Percentiles rank a stretch among this genome's conserved stretches.
phyloP scores from a whole-genome alignment of 108 stramenopile genomes.

The Skeletonema potamos region DNA sequence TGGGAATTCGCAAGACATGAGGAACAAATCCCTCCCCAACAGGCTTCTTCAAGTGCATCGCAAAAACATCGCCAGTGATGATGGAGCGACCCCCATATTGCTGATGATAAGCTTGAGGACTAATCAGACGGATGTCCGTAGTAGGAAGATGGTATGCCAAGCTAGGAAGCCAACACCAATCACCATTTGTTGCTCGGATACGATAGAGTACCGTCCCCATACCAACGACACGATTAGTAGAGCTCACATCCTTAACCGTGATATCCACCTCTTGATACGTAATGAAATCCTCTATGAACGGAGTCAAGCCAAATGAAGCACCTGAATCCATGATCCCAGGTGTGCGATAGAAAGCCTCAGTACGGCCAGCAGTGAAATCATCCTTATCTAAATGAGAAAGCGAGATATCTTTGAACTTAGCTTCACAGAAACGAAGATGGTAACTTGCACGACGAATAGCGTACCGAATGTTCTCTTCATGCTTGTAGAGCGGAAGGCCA shows the following conservation, averaged over 20 bases:
- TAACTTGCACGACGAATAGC: too few species aligned
- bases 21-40: not conserved
- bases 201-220: constrained; percentile 6
- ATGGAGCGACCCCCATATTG: not conserved
- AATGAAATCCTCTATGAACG: constrained; percentile 3
- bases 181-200: not conserved
- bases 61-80: not conserved
- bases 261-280: not conserved
- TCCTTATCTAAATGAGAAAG: too few species aligned
- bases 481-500: too few species aligned
- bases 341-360: not conserved
- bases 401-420: too few species aligned
- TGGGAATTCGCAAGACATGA: not conserved
- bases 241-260: constrained; percentile 2
- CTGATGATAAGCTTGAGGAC: not conserved
- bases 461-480: too few species aligned
- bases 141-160: not conserved
- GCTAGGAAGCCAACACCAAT: not conserved
- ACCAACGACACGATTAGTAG: not conserved
- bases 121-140: not conserved
- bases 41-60: not conserved
- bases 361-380: too few species aligned
- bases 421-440: too few species aligned
- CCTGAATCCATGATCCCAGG: constrained; percentile 9
- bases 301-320: constrained; percentile 11